These are phyloP conservation scores for Globisporangium abappressorium DNA, from an alignment of 352 stramenopile species.

Conservation along the genomic window DNA sequence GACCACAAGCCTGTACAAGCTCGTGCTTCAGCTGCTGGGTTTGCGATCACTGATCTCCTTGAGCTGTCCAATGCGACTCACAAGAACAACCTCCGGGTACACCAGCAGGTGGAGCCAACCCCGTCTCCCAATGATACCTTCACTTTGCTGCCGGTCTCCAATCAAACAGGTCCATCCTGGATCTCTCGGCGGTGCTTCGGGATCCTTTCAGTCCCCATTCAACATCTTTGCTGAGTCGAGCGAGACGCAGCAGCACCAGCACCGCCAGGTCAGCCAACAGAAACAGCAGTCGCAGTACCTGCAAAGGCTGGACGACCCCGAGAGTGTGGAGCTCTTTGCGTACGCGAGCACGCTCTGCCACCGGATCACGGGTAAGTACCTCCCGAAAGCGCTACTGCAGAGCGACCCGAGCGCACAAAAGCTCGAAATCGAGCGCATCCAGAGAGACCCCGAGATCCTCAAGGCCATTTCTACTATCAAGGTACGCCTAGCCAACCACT, in stretches of 20 bases:
- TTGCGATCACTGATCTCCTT: conserved; percentile 36
- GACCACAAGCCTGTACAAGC: neutral
- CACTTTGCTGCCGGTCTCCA: conserved; percentile 3
- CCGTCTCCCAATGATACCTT: too few species aligned
- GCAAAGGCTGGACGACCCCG: conserved; percentile 32
- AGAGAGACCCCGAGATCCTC: conserved; percentile 56
- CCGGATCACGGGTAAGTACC: conserved; percentile 58
- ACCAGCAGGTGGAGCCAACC: too few species aligned
- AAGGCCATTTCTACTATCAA: conserved; percentile 46
- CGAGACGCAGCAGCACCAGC: neutral
- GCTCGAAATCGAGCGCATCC: conserved; percentile 52
- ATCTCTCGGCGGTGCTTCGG: neutral
- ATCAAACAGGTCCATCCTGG: conserved; percentile 6
- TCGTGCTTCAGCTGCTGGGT: conserved; percentile 4
- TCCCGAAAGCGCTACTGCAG: conserved; percentile 43
- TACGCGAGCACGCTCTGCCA: conserved; percentile 69
- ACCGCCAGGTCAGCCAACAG: too few species aligned
- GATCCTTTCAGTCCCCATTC: neutral
- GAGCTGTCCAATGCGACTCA: neutral
- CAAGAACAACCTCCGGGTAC: neutral
- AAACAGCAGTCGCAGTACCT: conserved; percentile 28
- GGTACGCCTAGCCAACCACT: conserved; percentile 13
- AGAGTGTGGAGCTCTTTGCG: conserved; percentile 66
- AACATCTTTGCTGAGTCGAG: conserved; percentile 7
- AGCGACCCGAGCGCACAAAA: conserved; percentile 44